Percentiles rank a stretch among this genome's conserved stretches.
Evolutionary conservation across 345 rosid species (phyloP).

Genomic region (Stellera chamaejasme): DNA sequence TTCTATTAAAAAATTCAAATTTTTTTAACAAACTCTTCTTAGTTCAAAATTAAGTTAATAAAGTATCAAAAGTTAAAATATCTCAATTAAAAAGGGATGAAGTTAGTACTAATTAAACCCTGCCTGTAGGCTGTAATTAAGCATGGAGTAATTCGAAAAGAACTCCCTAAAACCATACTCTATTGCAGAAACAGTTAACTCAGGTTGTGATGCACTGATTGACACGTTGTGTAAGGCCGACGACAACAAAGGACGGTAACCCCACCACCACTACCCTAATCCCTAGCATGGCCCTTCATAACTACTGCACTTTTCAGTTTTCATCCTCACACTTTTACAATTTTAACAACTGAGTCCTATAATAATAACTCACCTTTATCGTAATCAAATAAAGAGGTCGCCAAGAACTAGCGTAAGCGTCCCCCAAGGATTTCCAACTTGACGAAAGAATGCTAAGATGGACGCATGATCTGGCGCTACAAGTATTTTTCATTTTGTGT

Average conservation of each 20-base stretch:
- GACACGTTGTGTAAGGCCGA: conserved; percentile 24
- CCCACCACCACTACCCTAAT: conserved; percentile 31
- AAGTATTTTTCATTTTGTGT: no score
- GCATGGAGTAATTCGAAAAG: not conserved
- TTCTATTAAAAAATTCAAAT: no score
- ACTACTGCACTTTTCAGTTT: conserved; percentile 21
- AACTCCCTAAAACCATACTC: not conserved
- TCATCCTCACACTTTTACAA: not conserved
- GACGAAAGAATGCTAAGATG: no score
- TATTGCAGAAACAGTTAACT: not conserved
- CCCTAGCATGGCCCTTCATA: not conserved
- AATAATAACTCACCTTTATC: no score
- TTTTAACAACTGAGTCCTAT: not conserved
- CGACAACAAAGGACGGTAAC: conserved; percentile 50
- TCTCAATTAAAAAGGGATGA: no score
- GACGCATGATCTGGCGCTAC: no score
- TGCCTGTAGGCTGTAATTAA: not conserved
- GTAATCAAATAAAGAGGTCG: no score
- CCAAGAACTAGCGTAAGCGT: not conserved
- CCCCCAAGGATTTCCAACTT: not conserved
- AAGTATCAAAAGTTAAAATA: no score
- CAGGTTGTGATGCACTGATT: not conserved
- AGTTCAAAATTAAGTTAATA: no score
- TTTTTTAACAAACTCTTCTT: no score
- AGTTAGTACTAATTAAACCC: not conserved